phyloP scores from a whole-genome alignment of 495 filamentous ascomycete species.

The Tuber aestivum region DNA sequence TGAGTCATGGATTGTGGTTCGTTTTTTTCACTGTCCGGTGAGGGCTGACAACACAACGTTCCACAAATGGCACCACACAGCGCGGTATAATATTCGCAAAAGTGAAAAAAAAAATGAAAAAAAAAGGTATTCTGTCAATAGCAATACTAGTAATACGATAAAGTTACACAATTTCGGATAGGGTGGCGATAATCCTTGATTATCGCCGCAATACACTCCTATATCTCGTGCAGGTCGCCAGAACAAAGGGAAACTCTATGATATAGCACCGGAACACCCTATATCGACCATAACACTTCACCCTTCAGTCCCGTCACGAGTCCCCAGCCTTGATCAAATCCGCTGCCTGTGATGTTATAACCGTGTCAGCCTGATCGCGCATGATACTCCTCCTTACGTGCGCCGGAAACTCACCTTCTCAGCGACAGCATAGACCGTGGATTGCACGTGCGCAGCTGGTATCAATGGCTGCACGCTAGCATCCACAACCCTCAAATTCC shows the following conservation, averaged over 20 bases:
- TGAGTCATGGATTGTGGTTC: conserved; percentile 1
- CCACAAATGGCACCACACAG: not conserved
- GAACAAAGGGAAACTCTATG: not conserved
- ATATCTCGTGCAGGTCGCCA: not conserved
- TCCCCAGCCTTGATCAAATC: conserved; percentile 1
- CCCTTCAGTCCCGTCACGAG: not conserved
- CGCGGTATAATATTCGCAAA: not conserved
- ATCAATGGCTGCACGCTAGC: conserved; percentile 55
- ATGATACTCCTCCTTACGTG: not conserved
- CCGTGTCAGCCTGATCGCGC: not conserved
- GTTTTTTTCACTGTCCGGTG: not conserved
- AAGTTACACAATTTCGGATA: not conserved
- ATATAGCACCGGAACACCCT: no score
- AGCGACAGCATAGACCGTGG: conserved; percentile 55
- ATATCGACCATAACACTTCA: no score
- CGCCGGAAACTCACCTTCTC: conserved; percentile 45
- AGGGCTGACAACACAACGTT: no score
- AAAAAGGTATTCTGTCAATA: not conserved
- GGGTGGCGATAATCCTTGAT: not conserved
- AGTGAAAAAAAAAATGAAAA: no score
- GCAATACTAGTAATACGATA: not conserved
- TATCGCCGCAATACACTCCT: not conserved
- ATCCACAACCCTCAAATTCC: conserved; percentile 51
- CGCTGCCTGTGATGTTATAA: not conserved
- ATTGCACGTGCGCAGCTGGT: conserved; percentile 50